Conservation (phyloP, 352 stramenopile genomes). For the Phytophthora idaei region DNA sequence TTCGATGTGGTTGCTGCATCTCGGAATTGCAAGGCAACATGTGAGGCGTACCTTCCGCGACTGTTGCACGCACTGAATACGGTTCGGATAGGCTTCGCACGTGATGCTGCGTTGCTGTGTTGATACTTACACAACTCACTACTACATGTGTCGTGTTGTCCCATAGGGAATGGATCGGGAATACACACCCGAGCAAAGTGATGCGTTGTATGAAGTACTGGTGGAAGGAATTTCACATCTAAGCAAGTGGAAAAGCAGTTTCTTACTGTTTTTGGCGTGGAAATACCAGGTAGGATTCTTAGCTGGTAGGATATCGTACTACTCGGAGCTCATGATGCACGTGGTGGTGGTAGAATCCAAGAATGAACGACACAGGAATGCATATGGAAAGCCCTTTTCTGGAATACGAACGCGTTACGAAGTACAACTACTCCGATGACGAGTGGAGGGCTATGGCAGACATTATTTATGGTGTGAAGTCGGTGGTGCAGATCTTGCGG, state of each 20-base stretch:
- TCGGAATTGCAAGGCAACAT: conserved; percentile 34
- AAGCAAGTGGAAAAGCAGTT: conserved; percentile 62
- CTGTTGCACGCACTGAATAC: conserved; percentile 50
- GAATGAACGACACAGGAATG: conserved; percentile 33
- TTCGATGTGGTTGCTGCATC: conserved; percentile 40
- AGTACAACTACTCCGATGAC: conserved; percentile 68
- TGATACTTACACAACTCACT: neutral
- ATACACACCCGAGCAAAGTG: conserved; percentile 31
- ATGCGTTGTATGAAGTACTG: conserved; percentile 26
- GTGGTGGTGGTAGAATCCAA: conserved; percentile 38
- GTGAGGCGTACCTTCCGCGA: conserved; percentile 40
- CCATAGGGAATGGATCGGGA: conserved; percentile 4
- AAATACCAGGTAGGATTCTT: conserved; percentile 55
- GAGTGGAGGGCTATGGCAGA: conserved; percentile 70
- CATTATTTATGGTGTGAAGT: conserved; percentile 76
- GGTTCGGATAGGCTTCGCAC: conserved; percentile 26
- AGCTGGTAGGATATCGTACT: neutral
- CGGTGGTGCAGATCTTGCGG: conserved; percentile 50
- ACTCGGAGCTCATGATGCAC: neutral
- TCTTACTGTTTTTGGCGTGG: conserved; percentile 56
- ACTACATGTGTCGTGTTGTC: neutral
- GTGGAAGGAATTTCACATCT: conserved; percentile 36
- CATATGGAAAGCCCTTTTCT: conserved; percentile 42
- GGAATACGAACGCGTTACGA: conserved; percentile 76
- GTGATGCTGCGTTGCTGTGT: neutral